Base-by-base conservation (phyloP, 2,329 filamentous ascomycete species). In the Fusarium pininemorale region DNA sequence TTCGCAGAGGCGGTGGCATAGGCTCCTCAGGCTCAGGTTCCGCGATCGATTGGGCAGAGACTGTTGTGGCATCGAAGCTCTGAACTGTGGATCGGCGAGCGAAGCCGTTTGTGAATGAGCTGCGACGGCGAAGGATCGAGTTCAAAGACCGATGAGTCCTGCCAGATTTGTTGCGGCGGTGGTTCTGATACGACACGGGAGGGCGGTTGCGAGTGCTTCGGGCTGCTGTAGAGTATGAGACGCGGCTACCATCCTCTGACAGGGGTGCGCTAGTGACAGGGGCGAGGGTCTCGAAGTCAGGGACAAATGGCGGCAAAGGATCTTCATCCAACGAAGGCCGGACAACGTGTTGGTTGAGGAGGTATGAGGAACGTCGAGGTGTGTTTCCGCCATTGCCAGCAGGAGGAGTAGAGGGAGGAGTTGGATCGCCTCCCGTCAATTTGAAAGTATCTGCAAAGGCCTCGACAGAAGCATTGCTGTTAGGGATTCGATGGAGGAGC, bases 351-450 rank as follows among this genome's bases (percentile, higher is more conserved):
- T 88, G 85, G 66, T 87, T 87, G 24, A 90, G 81, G 22, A 90
- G 81, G 73, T 87, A 86, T 0, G 89, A 92, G 8, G 88, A 91
- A 50, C 86, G 84, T 67, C 88, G 83, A 9, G 88, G 87, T 7
- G 85, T 88, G 41, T 85, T 80, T 32, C 57, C 53, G 22, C 82
- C 82, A 13, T 70, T 51, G 22, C 66, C 67, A 20, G 85, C 84
- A 5, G 90, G 90, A 8, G 90, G 90, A 3, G 90, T 92, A 42
- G 84, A 89, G 7, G 90, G 90, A 3, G 90, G 90, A 5, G 90
- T 92, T 1, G 87, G 87, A 60, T 90, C 87, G 4, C 84, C 86
- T 32, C 83, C 85, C 35, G 82, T 81, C 5, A 84, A 84, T 64
- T 87, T 81, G 63, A 88, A 88, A 5, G 84, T 82, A 63, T 91